These are phyloP conservation scores for Fusarium hainanense DNA, from an alignment of 2,329 filamentous ascomycete species.

Conservation along the genomic window DNA sequence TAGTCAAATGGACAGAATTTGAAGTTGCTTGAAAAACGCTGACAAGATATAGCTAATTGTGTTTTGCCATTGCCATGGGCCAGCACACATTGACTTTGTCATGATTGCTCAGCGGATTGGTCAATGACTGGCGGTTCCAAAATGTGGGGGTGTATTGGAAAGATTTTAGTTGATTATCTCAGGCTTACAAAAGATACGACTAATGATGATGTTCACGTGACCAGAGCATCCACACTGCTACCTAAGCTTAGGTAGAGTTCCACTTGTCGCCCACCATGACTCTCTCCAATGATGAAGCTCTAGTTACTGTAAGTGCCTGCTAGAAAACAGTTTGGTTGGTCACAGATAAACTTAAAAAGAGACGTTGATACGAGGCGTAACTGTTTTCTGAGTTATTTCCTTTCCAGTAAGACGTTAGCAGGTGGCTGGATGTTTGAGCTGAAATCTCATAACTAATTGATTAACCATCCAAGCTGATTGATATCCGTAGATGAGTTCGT, in stretches of 20 bases:
- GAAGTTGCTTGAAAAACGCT: constrained; percentile 43
- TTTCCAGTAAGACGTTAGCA: not conserved
- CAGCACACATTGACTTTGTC: constrained; percentile 28
- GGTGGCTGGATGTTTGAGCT: not conserved
- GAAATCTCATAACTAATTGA: not conserved
- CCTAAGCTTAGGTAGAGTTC: not conserved
- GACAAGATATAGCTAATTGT: constrained; percentile 42
- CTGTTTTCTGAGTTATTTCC: not conserved
- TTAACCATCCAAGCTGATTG: constrained; percentile 11
- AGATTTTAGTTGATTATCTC: constrained; percentile 31
- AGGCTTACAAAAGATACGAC: constrained; percentile 32
- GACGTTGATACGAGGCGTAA: not conserved
- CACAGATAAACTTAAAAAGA: not conserved
- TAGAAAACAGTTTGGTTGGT: not conserved
- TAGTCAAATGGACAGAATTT: constrained; percentile 24
- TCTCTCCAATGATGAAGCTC: not conserved
- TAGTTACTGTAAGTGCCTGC: not conserved
- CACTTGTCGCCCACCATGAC: not conserved
- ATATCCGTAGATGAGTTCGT: not conserved
- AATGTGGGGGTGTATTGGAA: constrained; percentile 4
- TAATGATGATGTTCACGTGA: constrained; percentile 25
- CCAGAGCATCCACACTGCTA: not conserved
- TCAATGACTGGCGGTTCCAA: not conserved
- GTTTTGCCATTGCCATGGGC: constrained; percentile 2
- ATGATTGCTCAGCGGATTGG: constrained; percentile 45